These are phyloP conservation scores for Scenedesmus sp. DNA, from an alignment of 163 green algal genomes.

Conservation along the genomic window DNA sequence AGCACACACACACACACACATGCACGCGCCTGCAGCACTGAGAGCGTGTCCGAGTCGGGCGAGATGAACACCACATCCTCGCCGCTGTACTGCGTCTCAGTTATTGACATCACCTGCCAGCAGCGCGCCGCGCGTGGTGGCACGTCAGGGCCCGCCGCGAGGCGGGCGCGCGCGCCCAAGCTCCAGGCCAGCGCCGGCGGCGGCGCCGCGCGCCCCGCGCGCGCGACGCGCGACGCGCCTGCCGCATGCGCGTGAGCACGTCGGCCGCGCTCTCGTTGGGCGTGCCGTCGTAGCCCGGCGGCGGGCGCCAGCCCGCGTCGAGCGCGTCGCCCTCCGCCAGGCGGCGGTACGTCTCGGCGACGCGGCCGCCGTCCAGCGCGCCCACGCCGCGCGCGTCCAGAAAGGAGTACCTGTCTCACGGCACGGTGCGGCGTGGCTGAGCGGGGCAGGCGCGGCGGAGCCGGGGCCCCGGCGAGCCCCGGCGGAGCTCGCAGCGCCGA, in stretches of 20 bases:
- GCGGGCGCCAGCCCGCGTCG: slow-evolving; percentile 39
- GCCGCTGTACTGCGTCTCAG: slow-evolving; percentile 65
- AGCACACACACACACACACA: neutral
- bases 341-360: slow-evolving; percentile 44
- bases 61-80: slow-evolving; percentile 64
- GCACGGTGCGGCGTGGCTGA: too few relatives aligned
- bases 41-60: slow-evolving; percentile 76
- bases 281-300: slow-evolving; percentile 67
- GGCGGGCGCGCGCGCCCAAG: slow-evolving; percentile 15
- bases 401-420: slow-evolving; percentile 57
- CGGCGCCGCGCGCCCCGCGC: too few relatives aligned
- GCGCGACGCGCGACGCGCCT: slow-evolving; percentile 54
- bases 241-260: slow-evolving; percentile 77
- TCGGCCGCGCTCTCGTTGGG: slow-evolving; percentile 77
- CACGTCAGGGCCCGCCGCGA: slow-evolving; percentile 43
- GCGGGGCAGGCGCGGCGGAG: too few relatives aligned
- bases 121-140: neutral
- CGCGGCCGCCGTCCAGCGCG: slow-evolving; percentile 58
- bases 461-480: too few relatives aligned
- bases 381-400: slow-evolving; percentile 60
- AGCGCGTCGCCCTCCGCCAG: slow-evolving; percentile 47
- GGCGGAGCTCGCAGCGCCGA: too few relatives aligned
- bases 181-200: too few relatives aligned
- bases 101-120: slow-evolving; percentile 53
- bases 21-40: slow-evolving; percentile 58